Evolutionary conservation across 1,284 basidiomycete genomes (phyloP), one percentile per base, ranked within the genome.

Genomic region (Ganoderma boninense): DNA sequence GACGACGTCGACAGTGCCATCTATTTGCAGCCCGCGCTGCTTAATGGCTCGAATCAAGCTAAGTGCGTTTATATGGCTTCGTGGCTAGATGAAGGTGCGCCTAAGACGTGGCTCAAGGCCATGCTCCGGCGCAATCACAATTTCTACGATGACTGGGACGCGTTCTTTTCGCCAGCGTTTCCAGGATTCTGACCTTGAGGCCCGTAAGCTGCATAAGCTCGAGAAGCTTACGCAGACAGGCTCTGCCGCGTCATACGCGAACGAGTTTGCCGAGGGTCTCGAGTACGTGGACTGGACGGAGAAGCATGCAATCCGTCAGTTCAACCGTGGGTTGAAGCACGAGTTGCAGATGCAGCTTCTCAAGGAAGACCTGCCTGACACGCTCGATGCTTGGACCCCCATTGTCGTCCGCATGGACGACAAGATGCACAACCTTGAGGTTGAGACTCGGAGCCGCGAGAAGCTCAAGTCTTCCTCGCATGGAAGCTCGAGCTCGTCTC

Each of bases 331-430:
- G 6, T 29, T 57, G 29, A 57, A 57, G 32, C 23, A 23, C 11
- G 29, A 57, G 2, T 14, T 35, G 1, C 29, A 29, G 29, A 26
- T 18, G 2, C 23, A 23, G 23, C 56, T 63, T 3, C 3, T 43
- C 2, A 23, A 23, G 23, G 5, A 29, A 6, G 32, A 11, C 3
- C 23, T 35, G 1, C 44, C 44, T 20, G 43, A 49, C 23, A 44
- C 43, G 13, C 29, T 42, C 26, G 40, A 63, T 29, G 62, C 44
- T 1, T 63, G 62, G 62, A 42, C 66, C 23, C 68, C 66, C 7
- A 49, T 62, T 40, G 64, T 72, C n/a, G 40, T 69, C 26, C 40
- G 66, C 4, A 43, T 63, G n/a, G 69, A 72, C 57, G 62, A 70
- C 54, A 63, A 67, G 43, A 61, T 72, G 7, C 64, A 62, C 20